Evolutionary conservation across 2,329 filamentous ascomycete species (phyloP), one percentile per base, ranked within the genome.

Genomic region (Trichoderma arundinaceum): DNA sequence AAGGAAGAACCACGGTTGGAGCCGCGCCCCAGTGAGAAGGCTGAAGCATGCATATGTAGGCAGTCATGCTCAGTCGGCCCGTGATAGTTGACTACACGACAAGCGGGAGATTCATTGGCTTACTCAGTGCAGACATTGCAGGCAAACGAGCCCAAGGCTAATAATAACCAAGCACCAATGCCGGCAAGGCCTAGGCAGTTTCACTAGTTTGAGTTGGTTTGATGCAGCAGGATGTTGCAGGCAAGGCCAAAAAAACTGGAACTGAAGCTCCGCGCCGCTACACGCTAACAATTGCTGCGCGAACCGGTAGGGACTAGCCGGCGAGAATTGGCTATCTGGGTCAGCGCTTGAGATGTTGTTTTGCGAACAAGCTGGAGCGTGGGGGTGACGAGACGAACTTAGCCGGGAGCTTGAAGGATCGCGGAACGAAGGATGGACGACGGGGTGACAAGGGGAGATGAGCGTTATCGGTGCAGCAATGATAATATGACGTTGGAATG

Each of bases 111-210:
- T 17, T 54, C 59, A 52, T 54, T 41, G 59, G 59, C 59, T 63
- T 63, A 63, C 59, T 63, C 59, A 63, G 49, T 39, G 59, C 39
- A 63, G 59, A 46, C 59, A 63, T 63, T 38, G 59, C 41, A 33
- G 44, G 43, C 19, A 48, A 39, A 49, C 44, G 12, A 57, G 19
- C 17, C 43, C 43, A 57, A 44, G 59, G 59, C 59, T 62, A 63
- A 54, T 54, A 38, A 35, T 35, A 38, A 41, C 49, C 39, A 51
- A 63, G 39, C 32, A 44, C 59, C 59, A 63, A 38, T 38, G 46
- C 59, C 59, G 46, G 58, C 28, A 41, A 51, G 59, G 59, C 59
- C 59, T 62, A 53, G 59, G 59, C 48, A 10, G 59, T 62, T 43
- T 53, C 59, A 52, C 59, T 63, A 63, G 59, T 63, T 54, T 54